Evolutionary conservation across 805 yeast genomes (phyloP), one percentile per base, ranked within the genome.

Genomic region (Saccharomycopsis malanga): DNA sequence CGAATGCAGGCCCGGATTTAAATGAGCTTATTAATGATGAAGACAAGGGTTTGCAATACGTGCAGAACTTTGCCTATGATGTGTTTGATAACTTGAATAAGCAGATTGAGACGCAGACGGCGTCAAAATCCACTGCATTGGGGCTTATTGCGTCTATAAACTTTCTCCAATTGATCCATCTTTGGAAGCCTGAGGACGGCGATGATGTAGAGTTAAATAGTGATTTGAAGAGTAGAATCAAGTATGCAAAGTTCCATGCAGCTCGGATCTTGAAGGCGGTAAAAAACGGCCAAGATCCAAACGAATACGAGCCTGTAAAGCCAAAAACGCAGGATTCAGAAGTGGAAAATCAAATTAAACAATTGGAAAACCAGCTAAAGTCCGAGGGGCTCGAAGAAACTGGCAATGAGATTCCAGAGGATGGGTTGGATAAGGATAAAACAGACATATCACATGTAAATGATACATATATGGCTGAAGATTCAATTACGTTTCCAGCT

Each of bases 211-310:
- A 44, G 41, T 27, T 50, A 15, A n/a, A 34, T 20, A 22, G 10
- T 3, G 56, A 49, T 14, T 14, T 62, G n/a, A 32, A 21, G 9
- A 58, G 58, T 42, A 76, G 76, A 57, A 67, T 72, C 40, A 78
- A 77, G 57, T 83, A 75, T 54, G 76, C 84, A 14, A 81, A 81
- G 58, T 81, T 67, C 57, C 83, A 79, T 53, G 75, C 82, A 14
- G 71, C 77, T 5, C 62, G 84, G 34, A 79, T 81, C 23, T 58
- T 81, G 44, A 72, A 68, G 52, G 69, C 76, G 0, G 55, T 68
- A 34, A 72, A 67, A 50, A 59, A 59, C 4, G 79, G 78, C 1
- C 70, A 71, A 32, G 79, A 80, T 56, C 85, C 85, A 4, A 77
- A 82, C 60, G 79, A 71, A 36, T 68, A 70, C 55, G 67, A 69